phyloP scores from a whole-genome alignment of 148 eudicot genomes.

The Arctostaphylos glauca region DNA sequence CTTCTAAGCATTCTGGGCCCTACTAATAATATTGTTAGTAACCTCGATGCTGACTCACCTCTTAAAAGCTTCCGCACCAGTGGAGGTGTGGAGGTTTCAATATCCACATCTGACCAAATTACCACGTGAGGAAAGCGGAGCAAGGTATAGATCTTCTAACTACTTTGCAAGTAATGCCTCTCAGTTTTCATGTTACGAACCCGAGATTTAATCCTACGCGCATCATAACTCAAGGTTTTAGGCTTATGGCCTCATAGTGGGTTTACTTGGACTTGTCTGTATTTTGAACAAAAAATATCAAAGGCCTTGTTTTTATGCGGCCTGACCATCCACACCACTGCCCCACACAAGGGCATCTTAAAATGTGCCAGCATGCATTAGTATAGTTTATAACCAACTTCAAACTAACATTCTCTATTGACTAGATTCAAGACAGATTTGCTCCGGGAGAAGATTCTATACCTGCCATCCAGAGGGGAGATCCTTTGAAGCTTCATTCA shows the following conservation, averaged over 20 bases:
- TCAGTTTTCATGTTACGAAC: not conserved
- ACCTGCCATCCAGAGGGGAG: slow-evolving; percentile 98
- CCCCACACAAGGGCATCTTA: not conserved
- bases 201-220: not conserved
- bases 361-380: not conserved
- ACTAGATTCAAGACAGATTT: not conserved
- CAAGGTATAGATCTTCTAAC: not conserved
- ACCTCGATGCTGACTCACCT: no score
- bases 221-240: not conserved
- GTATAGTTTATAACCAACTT: not conserved
- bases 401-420: not conserved
- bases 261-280: not conserved
- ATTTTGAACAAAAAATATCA: not conserved
- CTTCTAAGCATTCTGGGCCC: no score
- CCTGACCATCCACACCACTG: not conserved
- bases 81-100: not conserved
- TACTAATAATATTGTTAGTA: no score
- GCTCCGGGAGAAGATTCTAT: not conserved
- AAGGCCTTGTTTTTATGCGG: not conserved
- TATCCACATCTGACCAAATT: not conserved
- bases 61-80: not conserved
- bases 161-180: not conserved
- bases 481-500: slow-evolving; percentile 53
- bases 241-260: not conserved
- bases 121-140: not conserved